Percentiles rank a stretch among this genome's conserved stretches.
These are phyloP conservation scores for Geotrichum ghanense DNA, from an alignment of 805 yeast species.

Conservation along the genomic window DNA sequence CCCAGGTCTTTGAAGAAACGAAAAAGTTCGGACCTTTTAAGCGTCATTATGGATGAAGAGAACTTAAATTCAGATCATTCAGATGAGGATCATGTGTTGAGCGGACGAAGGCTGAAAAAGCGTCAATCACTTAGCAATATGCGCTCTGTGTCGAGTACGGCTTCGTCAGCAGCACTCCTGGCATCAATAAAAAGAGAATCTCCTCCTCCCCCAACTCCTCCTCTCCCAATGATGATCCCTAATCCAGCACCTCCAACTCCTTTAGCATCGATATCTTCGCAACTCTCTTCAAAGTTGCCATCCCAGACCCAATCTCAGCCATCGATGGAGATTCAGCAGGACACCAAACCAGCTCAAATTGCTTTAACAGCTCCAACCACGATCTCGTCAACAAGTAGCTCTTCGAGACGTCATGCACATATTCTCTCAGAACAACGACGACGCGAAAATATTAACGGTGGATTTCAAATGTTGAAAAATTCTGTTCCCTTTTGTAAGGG, in stretches of 20 bases:
- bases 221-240: not conserved
- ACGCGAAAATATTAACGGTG: slow-evolving; percentile 36
- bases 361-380: slow-evolving; percentile 16
- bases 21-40: not conserved
- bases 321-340: not conserved
- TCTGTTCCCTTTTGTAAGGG: slow-evolving; percentile 32
- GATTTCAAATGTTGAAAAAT: slow-evolving; percentile 30
- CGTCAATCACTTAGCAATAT: not conserved
- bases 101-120: not conserved
- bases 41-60: not conserved
- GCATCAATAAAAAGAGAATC: not conserved
- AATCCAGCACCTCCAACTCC: not conserved
- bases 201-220: slow-evolving; percentile 1
- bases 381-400: slow-evolving; percentile 7
- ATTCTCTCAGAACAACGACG: slow-evolving; percentile 37
- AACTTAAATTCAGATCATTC: not conserved
- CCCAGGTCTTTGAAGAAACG: not conserved
- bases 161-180: not conserved
- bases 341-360: slow-evolving; percentile 8
- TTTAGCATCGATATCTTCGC: not conserved
- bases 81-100: not conserved
- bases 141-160: not conserved
- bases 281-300: not conserved
- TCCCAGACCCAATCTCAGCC: not conserved
- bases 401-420: slow-evolving; percentile 29